Evolutionary conservation across 2,329 filamentous ascomycete genomes (phyloP), one percentile per base, ranked within the genome.

Genomic region (Amauroascus verrucosus): DNA sequence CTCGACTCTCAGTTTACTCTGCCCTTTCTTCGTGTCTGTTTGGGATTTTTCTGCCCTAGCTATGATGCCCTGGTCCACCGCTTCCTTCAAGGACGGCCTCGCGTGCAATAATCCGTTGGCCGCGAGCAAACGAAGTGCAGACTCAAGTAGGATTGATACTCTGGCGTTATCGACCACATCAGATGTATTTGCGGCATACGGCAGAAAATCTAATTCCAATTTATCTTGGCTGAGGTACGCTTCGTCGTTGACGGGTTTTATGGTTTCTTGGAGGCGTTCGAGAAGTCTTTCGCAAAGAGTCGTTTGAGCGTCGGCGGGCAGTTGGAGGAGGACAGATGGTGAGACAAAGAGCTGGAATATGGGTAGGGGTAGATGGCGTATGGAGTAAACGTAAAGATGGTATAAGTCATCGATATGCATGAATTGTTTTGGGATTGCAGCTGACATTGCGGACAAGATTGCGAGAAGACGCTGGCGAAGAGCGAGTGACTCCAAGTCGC

Each of bases 131-230:
- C 82, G 75, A 28, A 87, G 62, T 48, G 88, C 67, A 1, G 75
- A 75, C 68, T 91, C 87, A 0, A 88, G 70, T 28, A 86, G 66
- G 8, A 90, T 68, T 1, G 83, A 83, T 35, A 90, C 74, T 64
- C 85, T 86, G 26, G 83, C 82, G 60, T 93, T 90, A 57, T 88
- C 85, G 18, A 80, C 76, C 0, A 77, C 67, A 6, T 74, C 75
- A 13, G 77, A 72, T 0, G 77, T 80, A 55, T 79, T 82, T 1
- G 86, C 84, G 0, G 83, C 74, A 58, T 77, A 82, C 0, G 80
- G 80, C 1, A 88, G 75, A 64, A 82, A 90, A 61, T 82, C 83
- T 41, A 73, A 58, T 56, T 80, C 75, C 18, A 84, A 69, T 14
- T 76, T 74, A 0, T 63, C 47, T 57, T 77, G 74, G 3, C 66